phyloP scores from a whole-genome alignment of 148 eudicot species.

The Rhododendron ovatum region DNA sequence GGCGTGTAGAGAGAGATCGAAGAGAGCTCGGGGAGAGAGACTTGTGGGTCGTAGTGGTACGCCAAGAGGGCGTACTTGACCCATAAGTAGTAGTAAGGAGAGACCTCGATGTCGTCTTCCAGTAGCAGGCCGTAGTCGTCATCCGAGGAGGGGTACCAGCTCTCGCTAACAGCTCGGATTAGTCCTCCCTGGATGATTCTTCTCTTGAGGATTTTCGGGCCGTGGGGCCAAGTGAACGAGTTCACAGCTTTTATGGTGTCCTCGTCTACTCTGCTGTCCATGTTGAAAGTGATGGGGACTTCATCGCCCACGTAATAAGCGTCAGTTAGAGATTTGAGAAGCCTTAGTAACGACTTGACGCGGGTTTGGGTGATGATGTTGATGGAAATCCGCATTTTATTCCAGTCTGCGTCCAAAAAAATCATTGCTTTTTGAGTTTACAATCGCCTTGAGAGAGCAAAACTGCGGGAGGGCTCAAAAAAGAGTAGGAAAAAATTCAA shows the following conservation, averaged over 20 bases:
- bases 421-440: not conserved
- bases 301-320: slow-evolving; percentile 86
- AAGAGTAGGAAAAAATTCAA: not conserved
- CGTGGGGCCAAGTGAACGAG: slow-evolving; percentile 79
- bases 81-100: slow-evolving; percentile 92
- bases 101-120: slow-evolving; percentile 91
- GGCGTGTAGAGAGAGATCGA: slow-evolving; percentile 92
- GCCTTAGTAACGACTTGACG: slow-evolving; percentile 56
- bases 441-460: not conserved
- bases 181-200: slow-evolving; percentile 97
- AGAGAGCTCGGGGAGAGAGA: slow-evolving; percentile 77
- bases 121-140: slow-evolving; percentile 82
- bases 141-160: slow-evolving; percentile 93
- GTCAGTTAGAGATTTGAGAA: slow-evolving; percentile 64
- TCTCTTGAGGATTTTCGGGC: slow-evolving; percentile 58
- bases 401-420: slow-evolving; percentile 63
- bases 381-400: slow-evolving; percentile 63
- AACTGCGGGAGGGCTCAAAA: not conserved
- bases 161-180: slow-evolving; percentile 90
- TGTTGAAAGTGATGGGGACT: slow-evolving; percentile 73
- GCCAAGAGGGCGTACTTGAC: slow-evolving; percentile 76
- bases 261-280: slow-evolving; percentile 86
- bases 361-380: slow-evolving; percentile 89
- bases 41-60: slow-evolving; percentile 86
- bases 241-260: slow-evolving; percentile 55